Evolutionary conservation across 441 rosid species (phyloP), one percentile per base, ranked within the genome.

Genomic region (Geranium incanum): DNA sequence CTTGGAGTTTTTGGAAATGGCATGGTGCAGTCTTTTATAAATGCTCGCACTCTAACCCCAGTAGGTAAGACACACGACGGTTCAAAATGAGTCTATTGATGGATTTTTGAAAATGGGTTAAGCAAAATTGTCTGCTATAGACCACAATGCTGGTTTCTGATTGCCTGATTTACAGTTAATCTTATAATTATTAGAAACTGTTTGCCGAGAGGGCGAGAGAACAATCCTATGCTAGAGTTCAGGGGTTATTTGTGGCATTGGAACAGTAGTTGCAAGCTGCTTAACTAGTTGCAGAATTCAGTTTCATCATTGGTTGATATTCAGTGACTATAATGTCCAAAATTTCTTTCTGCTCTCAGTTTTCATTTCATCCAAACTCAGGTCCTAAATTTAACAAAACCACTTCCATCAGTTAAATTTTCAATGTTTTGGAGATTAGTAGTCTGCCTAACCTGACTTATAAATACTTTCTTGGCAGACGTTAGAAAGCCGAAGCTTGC

Each of bases 1-100:
- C 93, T 92, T 21, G 97, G 88, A 33, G 86, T 90, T 68, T 95
- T 92, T 80, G 92, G 83, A 75, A 95, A 95, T 81, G 97, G 99
- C 78, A 95, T 89, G 97, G 96, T 91, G 71, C 99, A 92, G 68
- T 90, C 97, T 23, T 95, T 95, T 79, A 92, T 91, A 50, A 23
- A 86, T 79, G 98, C 99, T 21, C 82, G 97, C 18, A 92, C 98
- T 4, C 88, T 95, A 72, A 83, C 76, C 37, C 91, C 95, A 13
- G 63, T 78, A 75, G 98, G 98, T 92, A 76, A 71, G 68, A 23
- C 69, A 15, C 62, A 5, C 6, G 15, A 67, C 39, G 3, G 36
- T 72, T 23, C 38, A 12, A 13, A 8, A n/a, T 16, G 21, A 13
- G 69, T 37, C n/a, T 33, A 7, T 5, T 13, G 41, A 65, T 65